Base-by-base conservation (phyloP, 768 basidiomycete species). In the Chalciporus chontae region DNA sequence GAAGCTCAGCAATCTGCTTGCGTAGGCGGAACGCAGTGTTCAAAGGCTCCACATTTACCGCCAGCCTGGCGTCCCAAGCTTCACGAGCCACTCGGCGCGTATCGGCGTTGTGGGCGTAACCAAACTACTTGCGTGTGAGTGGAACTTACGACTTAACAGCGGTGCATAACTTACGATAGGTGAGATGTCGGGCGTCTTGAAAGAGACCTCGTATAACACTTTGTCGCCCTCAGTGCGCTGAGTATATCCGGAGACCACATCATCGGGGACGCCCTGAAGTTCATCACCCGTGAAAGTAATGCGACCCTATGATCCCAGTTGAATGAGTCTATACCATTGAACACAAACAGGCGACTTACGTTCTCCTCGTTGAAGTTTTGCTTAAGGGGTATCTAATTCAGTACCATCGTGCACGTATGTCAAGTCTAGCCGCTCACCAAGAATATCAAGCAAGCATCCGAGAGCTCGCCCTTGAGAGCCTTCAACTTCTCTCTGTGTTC, bases 291-390 rank as follows among this genome's bases (percentile, higher is more conserved):
- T 87, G 59, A 90, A 87, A 9, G 77, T 73, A 38, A 90, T 71
- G 24, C 69, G 65, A 14, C 77, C 81, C 87, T 90, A 50, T 15
- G 27, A 0, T 21, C 46, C 18, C 60, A 36, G 32, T 46, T 34
- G 8, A 43, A 34, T 19, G 29, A 6, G 39, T 42, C 43, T 24
- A 36, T 18, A 43, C 17, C 3, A 4, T n/a, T 8, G 24, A 52
- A 10, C 18, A 14, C 43, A 31, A 23, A 2, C 19, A 15, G 17
- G 8, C 4, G 17, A 54, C 73, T 49, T 54, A 86, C 88, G 39
- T 87, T 83, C 66, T 93, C 90, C 63, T 93, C 89, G 56, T 89
- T 91, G 73, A 83, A 88, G 71, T 91, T 90, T 84, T 86, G 89
- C 84, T 87, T 45, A 3, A 39, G 31, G 48, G 47, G 19, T 31